Conservation (phyloP, 331 rosid genomes). For the Quercus tomentella region DNA sequence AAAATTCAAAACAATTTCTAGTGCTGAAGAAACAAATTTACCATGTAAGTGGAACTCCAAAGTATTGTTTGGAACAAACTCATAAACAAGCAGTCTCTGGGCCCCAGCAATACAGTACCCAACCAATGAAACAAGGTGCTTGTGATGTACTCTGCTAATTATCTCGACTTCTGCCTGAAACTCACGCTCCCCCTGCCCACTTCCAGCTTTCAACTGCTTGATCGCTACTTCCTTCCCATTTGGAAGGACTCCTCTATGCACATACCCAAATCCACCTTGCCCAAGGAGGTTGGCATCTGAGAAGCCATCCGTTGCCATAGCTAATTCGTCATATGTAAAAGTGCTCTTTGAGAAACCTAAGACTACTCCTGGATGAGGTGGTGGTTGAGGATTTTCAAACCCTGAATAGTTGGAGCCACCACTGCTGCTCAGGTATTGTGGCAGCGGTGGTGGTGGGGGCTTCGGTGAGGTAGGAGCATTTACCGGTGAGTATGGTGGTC, state of each 20-base stretch:
- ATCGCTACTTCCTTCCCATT: slow-evolving; percentile 96
- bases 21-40: slow-evolving; percentile 15
- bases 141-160: slow-evolving; percentile 95
- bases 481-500: slow-evolving; percentile 47
- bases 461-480: background rate
- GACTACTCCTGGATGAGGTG: slow-evolving; percentile 62
- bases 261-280: slow-evolving; percentile 96
- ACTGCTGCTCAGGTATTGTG: slow-evolving; percentile 63
- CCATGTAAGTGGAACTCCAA: slow-evolving; percentile 97
- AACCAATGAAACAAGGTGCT: slow-evolving; percentile 92
- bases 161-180: slow-evolving; percentile 96
- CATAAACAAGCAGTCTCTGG: slow-evolving; percentile 87
- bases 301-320: slow-evolving; percentile 91
- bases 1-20: background rate
- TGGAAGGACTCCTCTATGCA: slow-evolving; percentile 89
- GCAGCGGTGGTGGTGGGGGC: slow-evolving; percentile 37
- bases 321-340: slow-evolving; percentile 75
- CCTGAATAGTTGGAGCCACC: slow-evolving; percentile 91
- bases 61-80: slow-evolving; percentile 83
- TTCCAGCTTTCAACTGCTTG: slow-evolving; percentile 91
- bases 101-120: slow-evolving; percentile 86
- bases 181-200: slow-evolving; percentile 98
- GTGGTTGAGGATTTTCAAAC: slow-evolving; percentile 57
- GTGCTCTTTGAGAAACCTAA: slow-evolving; percentile 69
- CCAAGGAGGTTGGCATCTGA: slow-evolving; percentile 95